Base-by-base conservation (phyloP, 768 basidiomycete genomes). In the Dentipellis fragilis region DNA sequence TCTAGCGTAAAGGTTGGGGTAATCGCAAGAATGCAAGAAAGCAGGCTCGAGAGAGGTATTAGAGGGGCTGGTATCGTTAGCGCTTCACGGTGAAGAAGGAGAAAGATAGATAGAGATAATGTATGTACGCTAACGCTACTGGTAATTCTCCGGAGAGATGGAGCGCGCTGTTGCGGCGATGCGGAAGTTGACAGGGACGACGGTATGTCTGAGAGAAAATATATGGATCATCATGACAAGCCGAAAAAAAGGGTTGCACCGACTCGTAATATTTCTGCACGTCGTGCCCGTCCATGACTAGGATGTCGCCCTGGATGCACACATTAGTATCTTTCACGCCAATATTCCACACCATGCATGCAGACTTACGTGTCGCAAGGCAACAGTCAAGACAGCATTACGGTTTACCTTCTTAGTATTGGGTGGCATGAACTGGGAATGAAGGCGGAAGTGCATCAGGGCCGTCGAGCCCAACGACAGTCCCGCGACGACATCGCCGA, bases 151-250 rank as follows among this genome's bases (percentile, higher is more conserved):
- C 53, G 69, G 64, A 56, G 71, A 70, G 62, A 90, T 89, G 56
- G 68, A 75, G 45, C 88, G 79, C 40, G 88, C 88, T 11, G 88
- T 90, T 3, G 88, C 88, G 29, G 87, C 87, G 59, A 90, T 86
- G 2, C 88, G 79, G 66, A 89, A 86, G 64, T 85, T 83, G 54
- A 76, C 74, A 10, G 88, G 88, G 56, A 85, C 67, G 4, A 90
- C 88, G 6, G 84, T 84, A 58, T 90, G 88, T 64, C 86, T 89
- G 51, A 0, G 11, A 16, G 39, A 57, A 19, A n/a, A 9, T 11
- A 22, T 34, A 56, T 55, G 54, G 57, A 57, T 52, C 8, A 55
- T n/a, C 8, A 35, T 56, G 8, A 54, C 42, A 17, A 16, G n/a
- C 6, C 29, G 6, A 29, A 29, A 3, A 6, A 8, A 45, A 45